Evolutionary conservation across 2,329 filamentous ascomycete genomes (phyloP).

Genomic region (Mycosphaerelloides madeirae): DNA sequence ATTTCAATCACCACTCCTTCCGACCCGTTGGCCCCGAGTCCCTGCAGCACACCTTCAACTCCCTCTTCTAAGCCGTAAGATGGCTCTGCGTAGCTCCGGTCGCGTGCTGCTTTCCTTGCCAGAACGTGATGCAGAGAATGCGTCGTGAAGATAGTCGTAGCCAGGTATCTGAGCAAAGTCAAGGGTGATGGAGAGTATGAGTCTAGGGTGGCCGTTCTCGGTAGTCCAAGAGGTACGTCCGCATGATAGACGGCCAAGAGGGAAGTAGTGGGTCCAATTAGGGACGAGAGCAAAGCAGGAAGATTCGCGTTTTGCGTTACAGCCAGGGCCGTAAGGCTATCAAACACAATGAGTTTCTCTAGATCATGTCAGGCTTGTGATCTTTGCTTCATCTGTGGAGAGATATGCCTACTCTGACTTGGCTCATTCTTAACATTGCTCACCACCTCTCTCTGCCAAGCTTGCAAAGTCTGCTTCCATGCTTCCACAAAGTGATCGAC

Average conservation of each 20-base stretch:
- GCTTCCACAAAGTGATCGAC: conserved; percentile 61
- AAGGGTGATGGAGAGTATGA: conserved; percentile 64
- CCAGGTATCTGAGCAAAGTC: conserved; percentile 71
- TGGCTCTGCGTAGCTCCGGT: conserved; percentile 70
- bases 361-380: conserved; percentile 5
- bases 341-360: conserved; percentile 74
- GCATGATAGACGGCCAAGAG: conserved; percentile 77
- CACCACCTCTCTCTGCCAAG: conserved; percentile 30
- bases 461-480: conserved; percentile 28
- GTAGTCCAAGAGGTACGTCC: conserved; percentile 60
- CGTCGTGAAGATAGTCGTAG: conserved; percentile 76
- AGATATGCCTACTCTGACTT: conserved; percentile 15
- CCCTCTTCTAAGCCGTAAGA: conserved; percentile 73
- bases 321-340: conserved; percentile 68
- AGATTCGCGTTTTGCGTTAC: conserved; percentile 54
- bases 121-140: conserved; percentile 71
- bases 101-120: conserved; percentile 66
- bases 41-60: conserved; percentile 72
- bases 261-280: conserved; percentile 63
- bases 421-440: conserved; percentile 18
- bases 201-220: conserved; percentile 29
- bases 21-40: conserved; percentile 51
- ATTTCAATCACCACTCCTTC: conserved; percentile 70
- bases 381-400: background rate
- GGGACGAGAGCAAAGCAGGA: conserved; percentile 64